Conservation (phyloP, 305 asterid genomes). For the Rubia occidens region DNA sequence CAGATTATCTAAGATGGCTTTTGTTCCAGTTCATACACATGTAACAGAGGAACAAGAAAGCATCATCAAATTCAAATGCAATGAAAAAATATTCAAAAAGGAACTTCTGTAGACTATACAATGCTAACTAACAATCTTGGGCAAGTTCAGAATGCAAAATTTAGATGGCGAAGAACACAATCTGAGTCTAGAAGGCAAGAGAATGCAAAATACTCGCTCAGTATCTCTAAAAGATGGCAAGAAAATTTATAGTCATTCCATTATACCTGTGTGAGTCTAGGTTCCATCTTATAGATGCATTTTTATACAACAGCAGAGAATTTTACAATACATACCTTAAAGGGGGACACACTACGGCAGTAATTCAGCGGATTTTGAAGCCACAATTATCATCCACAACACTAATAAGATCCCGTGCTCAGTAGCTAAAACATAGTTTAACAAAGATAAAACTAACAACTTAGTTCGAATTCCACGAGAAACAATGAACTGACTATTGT, state of each 20-base stretch:
- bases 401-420: slow-evolving; percentile 29
- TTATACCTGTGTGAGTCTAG: slow-evolving; percentile 32
- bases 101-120: not conserved
- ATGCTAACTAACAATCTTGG: not conserved
- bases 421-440: slow-evolving; percentile 25
- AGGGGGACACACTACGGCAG: too few relatives aligned
- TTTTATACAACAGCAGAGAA: too few relatives aligned
- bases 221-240: too few relatives aligned
- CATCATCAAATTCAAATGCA: not conserved
- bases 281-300: slow-evolving; percentile 29
- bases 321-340: too few relatives aligned
- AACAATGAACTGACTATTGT: too few relatives aligned
- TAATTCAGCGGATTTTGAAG: slow-evolving; percentile 9
- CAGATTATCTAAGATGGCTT: not conserved
- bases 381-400: slow-evolving; percentile 34
- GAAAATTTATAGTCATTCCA: not conserved
- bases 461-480: slow-evolving; percentile 16
- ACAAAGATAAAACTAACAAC: slow-evolving; percentile 26
- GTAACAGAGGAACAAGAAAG: not conserved
- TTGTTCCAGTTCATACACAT: not conserved
- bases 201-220: not conserved
- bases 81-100: not conserved
- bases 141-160: not conserved
- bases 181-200: slow-evolving; percentile 8
- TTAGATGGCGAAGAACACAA: not conserved